These are phyloP conservation scores for Umbelopsis vinacea DNA, from an alignment of 192 early-diverging fungal species.

Conservation along the genomic window DNA sequence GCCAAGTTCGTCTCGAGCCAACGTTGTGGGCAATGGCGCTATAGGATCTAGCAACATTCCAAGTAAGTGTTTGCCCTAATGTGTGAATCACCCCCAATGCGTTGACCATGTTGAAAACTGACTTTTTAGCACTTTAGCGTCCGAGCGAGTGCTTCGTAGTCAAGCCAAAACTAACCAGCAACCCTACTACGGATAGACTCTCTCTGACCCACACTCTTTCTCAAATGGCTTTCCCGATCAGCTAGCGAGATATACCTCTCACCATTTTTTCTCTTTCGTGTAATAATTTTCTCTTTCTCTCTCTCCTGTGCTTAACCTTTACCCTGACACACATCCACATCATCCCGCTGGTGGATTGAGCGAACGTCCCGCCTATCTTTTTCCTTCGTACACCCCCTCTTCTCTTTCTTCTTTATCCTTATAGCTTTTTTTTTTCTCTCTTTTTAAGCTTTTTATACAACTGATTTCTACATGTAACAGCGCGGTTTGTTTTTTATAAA, in stretches of 20 bases:
- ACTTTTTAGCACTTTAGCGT: background rate
- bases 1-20: slow-evolving; percentile 15
- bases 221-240: background rate
- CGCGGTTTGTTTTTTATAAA: slow-evolving; percentile 26
- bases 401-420: background rate
- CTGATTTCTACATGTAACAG: slow-evolving; percentile 16
- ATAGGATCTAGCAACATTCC: background rate
- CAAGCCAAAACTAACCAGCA: slow-evolving; percentile 8
- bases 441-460: background rate
- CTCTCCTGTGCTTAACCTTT: background rate
- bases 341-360: background rate
- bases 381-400: background rate
- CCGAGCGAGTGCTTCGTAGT: slow-evolving; percentile 20
- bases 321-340: background rate
- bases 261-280: slow-evolving; percentile 8
- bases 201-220: background rate
- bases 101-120: background rate
- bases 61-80: background rate
- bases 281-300: slow-evolving; percentile 17
- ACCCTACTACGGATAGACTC: slow-evolving; percentile 5
- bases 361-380: background rate
- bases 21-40: slow-evolving; percentile 2
- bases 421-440: background rate
- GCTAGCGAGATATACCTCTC: slow-evolving; percentile 23
- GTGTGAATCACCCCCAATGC: background rate